These are phyloP conservation scores for Lunasporangiospora selenospora DNA, from an alignment of 192 early-diverging fungal species.

Conservation along the genomic window DNA sequence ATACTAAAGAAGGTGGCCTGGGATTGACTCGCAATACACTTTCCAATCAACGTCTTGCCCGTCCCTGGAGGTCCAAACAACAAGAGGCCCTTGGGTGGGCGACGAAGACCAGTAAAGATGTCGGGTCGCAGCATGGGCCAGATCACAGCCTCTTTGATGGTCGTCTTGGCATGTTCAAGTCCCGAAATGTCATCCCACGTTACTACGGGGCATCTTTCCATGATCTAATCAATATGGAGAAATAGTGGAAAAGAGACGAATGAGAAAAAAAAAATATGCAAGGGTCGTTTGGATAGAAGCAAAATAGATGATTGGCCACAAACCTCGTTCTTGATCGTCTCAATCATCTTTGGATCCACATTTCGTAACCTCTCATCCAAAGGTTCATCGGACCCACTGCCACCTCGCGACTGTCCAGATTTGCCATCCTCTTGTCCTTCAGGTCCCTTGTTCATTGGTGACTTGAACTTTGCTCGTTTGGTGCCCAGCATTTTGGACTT, in stretches of 20 bases:
- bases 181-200: constrained; percentile 90
- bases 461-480: constrained; percentile 56
- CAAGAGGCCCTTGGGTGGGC: constrained; percentile 84
- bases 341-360: constrained; percentile 87
- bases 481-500: constrained; percentile 16
- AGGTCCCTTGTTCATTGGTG: constrained; percentile 47
- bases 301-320: background rate
- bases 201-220: constrained; percentile 64
- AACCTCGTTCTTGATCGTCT: constrained; percentile 88
- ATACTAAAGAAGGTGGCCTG: constrained; percentile 94
- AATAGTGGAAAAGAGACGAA: background rate
- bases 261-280: background rate
- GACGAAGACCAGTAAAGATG: constrained; percentile 84
- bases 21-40: constrained; percentile 86
- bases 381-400: constrained; percentile 24
- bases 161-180: constrained; percentile 80
- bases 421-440: constrained; percentile 3
- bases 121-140: constrained; percentile 80
- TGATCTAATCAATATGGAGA: constrained; percentile 52
- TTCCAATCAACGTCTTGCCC: constrained; percentile 89
- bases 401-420: background rate
- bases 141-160: constrained; percentile 81
- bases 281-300: too few species aligned
- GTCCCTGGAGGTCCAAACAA: constrained; percentile 92
- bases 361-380: constrained; percentile 81